phyloP scores from a whole-genome alignment of 371 early-diverging fungal species.

The Rhizopus arrhizus region DNA sequence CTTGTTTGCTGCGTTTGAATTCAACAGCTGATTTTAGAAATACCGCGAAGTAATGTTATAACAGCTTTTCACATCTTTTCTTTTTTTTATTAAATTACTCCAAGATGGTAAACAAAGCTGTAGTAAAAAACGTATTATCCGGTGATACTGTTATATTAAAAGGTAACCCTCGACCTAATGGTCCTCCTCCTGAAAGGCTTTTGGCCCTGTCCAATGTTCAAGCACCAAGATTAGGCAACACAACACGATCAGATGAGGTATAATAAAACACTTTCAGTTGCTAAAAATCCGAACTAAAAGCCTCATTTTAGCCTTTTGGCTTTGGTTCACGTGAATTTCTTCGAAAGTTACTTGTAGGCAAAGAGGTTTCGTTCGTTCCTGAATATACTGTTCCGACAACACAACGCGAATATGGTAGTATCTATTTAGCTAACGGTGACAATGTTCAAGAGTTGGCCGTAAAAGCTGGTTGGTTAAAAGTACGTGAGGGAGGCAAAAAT shows the following conservation, averaged over 20 bases:
- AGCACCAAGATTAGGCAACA: constrained; percentile 86
- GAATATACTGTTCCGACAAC: constrained; percentile 70
- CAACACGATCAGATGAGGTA: constrained; percentile 83
- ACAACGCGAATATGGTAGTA: constrained; percentile 75
- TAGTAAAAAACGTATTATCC: constrained; percentile 86
- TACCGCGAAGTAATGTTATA: background rate
- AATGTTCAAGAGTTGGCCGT: constrained; percentile 76
- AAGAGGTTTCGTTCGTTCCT: constrained; percentile 83
- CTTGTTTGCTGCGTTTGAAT: background rate
- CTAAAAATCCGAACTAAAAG: background rate
- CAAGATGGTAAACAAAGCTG: constrained; percentile 53
- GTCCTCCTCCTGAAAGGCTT: constrained; percentile 84
- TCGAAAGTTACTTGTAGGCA: constrained; percentile 85
- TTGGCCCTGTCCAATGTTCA: constrained; percentile 82
- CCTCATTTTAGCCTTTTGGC: constrained; percentile 69
- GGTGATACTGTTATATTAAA: constrained; percentile 91
- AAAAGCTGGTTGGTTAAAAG: constrained; percentile 85
- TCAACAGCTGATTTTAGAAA: background rate
- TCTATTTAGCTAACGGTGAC: constrained; percentile 64
- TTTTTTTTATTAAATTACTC: background rate
- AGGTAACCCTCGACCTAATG: constrained; percentile 74
- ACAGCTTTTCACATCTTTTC: background rate
- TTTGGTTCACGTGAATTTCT: constrained; percentile 88
- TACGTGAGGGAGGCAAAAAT: constrained; percentile 60
- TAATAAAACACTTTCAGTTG: background rate